Conservation (phyloP, 2,329 filamentous ascomycete species). For the Ceratocystis cacaofunesta region DNA sequence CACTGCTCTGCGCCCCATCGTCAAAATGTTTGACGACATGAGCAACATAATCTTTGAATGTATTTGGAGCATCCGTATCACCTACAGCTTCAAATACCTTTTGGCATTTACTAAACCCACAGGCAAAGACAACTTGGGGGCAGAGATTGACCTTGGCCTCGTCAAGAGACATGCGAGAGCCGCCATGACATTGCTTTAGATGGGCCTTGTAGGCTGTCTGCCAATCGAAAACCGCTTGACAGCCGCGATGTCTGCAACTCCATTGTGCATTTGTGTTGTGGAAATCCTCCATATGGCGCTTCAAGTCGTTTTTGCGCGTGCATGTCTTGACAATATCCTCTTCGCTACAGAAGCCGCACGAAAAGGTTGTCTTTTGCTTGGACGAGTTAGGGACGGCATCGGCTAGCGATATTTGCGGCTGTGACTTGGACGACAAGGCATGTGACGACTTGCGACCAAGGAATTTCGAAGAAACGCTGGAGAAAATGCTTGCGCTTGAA, state of each 20-base stretch:
- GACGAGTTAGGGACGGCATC: conserved; percentile 15
- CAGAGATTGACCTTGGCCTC: conserved; percentile 31
- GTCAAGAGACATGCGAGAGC: conserved; percentile 28
- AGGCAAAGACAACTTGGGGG: conserved; percentile 34
- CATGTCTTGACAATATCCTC: conserved; percentile 30
- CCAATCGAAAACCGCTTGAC: conserved; percentile 33
- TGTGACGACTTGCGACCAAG: conserved; percentile 22
- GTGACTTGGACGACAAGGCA: conserved; percentile 18
- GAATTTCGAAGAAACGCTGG: conserved; percentile 28
- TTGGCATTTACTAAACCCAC: conserved; percentile 32
- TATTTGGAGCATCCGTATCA: conserved; percentile 27
- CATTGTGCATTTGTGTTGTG: conserved; percentile 34
- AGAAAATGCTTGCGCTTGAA: conserved; percentile 27
- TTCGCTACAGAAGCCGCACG: conserved; percentile 30
- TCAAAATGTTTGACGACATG: conserved; percentile 36
- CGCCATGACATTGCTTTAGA: conserved; percentile 31
- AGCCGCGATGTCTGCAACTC: conserved; percentile 31
- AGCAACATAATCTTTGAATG: conserved; percentile 32
- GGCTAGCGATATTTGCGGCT: conserved; percentile 4
- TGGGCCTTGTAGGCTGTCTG: conserved; percentile 34
- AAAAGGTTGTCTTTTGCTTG: conserved; percentile 28
- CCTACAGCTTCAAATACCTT: conserved; percentile 31
- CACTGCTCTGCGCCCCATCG: conserved; percentile 25
- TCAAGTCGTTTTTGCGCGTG: conserved; percentile 34
- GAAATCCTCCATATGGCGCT: conserved; percentile 35